Evolutionary conservation across 1,284 basidiomycete genomes (phyloP), one percentile per base, ranked within the genome.

Genomic region (Ceratobasidium sp.): DNA sequence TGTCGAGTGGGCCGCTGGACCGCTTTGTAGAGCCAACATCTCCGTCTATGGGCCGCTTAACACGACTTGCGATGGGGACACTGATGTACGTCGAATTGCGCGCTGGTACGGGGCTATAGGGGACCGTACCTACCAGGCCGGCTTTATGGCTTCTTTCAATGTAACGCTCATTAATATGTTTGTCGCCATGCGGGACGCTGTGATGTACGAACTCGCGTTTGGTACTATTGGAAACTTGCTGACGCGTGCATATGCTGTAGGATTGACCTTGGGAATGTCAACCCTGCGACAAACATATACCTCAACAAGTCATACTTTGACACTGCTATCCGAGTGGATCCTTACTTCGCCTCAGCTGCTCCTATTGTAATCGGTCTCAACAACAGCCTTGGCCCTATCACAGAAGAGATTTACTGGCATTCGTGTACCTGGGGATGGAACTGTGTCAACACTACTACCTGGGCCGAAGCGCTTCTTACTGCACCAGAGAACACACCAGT

Each of bases 221-320:
- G 6, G 9, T 35, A 41, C n/a, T 14, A 35, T 62, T 46, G 38
- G 4, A 2, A 62, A 11, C 21, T 30, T n/a, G 54, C 14, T 11
- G 35, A 23, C 11, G 54, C 9, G n/a, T 11, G 8, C 49, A n/a
- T n/a, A 8, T 14, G n/a, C 30, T 23, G n/a, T 46, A 64, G 62
- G 62, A 44, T 64, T 23, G 62, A 64, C 28, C 62, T 64, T 11
- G 62, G 62, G 3, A 49, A 47, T 32, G 21, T 35, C 16, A 28
- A 64, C 30, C 7, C 62, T 11, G 30, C 23, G 6, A 21, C 62
- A 1, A 64, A 64, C n/a, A 64, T 64, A 16, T 64, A 64, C 30
- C 44, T 64, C 46, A 50, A 64, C 46, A 64, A 64, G 46, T 47
- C 62, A 11, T 64, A 64, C 28, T 64, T 64, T 28, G 28, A 64